Evolutionary conservation across 2,329 filamentous ascomycete species (phyloP).

Genomic region (Penicillium psychrosexuale): DNA sequence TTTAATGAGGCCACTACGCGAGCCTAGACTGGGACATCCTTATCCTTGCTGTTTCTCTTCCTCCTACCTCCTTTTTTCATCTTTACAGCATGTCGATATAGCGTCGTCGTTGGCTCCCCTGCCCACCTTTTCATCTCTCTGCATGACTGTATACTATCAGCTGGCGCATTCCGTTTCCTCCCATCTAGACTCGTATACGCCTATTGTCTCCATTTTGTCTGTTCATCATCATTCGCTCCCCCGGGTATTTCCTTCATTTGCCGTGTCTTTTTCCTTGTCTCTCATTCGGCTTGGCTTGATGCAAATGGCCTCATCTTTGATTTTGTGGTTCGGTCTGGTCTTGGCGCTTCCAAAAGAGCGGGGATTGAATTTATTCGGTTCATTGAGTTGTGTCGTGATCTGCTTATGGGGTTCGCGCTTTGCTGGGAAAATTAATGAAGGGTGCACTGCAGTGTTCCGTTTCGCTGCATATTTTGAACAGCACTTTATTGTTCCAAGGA

Average conservation of each 20-base stretch:
- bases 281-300: constrained; percentile 16
- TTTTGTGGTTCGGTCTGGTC: constrained; percentile 28
- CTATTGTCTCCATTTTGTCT: constrained; percentile 15
- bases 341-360: constrained; percentile 37
- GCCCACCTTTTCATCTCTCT: constrained; percentile 23
- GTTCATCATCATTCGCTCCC: constrained; percentile 17
- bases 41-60: constrained; percentile 20
- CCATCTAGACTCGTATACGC: constrained; percentile 22
- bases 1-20: constrained; percentile 26
- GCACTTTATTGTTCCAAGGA: constrained; percentile 17
- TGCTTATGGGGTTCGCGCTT: constrained; percentile 31
- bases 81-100: constrained; percentile 23
- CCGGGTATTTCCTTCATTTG: constrained; percentile 21
- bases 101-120: constrained; percentile 16
- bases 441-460: constrained; percentile 14
- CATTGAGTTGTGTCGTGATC: constrained; percentile 30
- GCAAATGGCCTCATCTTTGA: constrained; percentile 10
- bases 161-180: constrained; percentile 26
- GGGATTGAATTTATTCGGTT: constrained; percentile 32
- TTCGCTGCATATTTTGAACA: constrained; percentile 16
- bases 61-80: constrained; percentile 8
- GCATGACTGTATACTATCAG: constrained; percentile 38
- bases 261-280: constrained; percentile 18
- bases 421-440: constrained; percentile 30
- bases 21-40: constrained; percentile 24